Conservation (phyloP, 2,329 filamentous ascomycete species). For the Penicillium digitatum region DNA sequence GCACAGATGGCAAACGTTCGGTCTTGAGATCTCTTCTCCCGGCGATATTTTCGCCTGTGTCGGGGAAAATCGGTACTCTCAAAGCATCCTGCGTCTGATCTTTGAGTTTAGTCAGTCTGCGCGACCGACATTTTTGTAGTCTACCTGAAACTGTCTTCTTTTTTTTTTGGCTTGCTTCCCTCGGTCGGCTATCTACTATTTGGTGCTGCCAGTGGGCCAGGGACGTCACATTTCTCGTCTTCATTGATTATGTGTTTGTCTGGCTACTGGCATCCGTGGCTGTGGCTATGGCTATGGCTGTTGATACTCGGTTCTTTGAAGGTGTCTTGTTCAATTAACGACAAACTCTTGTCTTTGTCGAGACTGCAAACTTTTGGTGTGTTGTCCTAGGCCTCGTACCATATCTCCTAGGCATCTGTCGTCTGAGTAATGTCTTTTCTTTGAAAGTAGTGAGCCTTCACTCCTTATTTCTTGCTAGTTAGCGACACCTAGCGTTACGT, state of each 20-base stretch:
- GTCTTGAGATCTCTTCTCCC: background rate
- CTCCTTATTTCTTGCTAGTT: background rate
- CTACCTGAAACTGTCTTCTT: constrained; percentile 17
- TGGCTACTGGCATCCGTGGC: background rate
- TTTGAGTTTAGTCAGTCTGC: background rate
- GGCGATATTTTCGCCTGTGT: background rate
- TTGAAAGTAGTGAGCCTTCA: background rate
- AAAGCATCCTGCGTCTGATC: background rate
- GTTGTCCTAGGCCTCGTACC: background rate
- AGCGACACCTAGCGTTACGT: background rate
- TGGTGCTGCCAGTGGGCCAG: background rate
- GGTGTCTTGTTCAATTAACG: background rate
- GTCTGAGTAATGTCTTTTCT: background rate
- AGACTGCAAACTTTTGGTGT: background rate
- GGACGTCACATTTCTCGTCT: background rate
- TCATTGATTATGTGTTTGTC: background rate
- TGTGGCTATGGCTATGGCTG: background rate
- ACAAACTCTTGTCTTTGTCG: constrained; percentile 5
- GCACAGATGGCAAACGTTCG: background rate
- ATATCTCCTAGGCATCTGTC: background rate
- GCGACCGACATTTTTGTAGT: constrained; percentile 19
- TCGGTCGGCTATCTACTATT: background rate
- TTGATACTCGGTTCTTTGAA: background rate
- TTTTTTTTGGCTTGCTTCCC: constrained; percentile 5
- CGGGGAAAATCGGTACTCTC: background rate